Evolutionary conservation across 2,329 filamentous ascomycete genomes (phyloP).

Genomic region (Zopfia rhizophila): DNA sequence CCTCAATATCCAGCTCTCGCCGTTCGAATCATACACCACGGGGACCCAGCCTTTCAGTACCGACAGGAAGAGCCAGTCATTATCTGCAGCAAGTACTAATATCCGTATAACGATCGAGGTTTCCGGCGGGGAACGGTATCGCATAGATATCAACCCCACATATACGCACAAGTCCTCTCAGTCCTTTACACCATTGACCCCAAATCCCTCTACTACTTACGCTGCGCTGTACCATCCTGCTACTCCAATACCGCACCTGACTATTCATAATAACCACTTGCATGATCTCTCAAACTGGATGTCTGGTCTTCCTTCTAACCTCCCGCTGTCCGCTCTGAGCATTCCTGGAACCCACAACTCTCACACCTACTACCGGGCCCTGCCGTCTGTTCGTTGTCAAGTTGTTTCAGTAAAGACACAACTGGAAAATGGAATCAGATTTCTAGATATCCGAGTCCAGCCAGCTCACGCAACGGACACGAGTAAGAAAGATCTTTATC

Average conservation of each 20-base stretch:
- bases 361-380: conserved; percentile 82
- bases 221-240: conserved; percentile 56
- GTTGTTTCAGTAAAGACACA: conserved; percentile 80
- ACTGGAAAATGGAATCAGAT: conserved; percentile 89
- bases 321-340: conserved; percentile 80
- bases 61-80: too few species aligned
- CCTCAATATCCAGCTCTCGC: conserved; percentile 70
- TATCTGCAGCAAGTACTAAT: too few species aligned
- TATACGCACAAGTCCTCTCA: conserved; percentile 58
- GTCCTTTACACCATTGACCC: conserved; percentile 50
- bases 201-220: conserved; percentile 52
- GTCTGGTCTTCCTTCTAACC: conserved; percentile 75
- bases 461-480: conserved; percentile 67
- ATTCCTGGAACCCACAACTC: conserved; percentile 98
- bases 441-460: conserved; percentile 90
- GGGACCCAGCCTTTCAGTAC: conserved; percentile 66
- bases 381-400: conserved; percentile 95
- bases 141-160: conserved; percentile 72
- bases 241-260: conserved; percentile 54
- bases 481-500: conserved; percentile 73
- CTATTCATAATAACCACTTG: conserved; percentile 37
- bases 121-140: conserved; percentile 69
- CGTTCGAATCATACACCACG: conserved; percentile 74
- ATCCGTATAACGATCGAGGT: conserved; percentile 79
- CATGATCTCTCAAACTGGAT: conserved; percentile 82